Conservation (phyloP, 2,329 filamentous ascomycete genomes). For the Ophiostoma montium region DNA sequence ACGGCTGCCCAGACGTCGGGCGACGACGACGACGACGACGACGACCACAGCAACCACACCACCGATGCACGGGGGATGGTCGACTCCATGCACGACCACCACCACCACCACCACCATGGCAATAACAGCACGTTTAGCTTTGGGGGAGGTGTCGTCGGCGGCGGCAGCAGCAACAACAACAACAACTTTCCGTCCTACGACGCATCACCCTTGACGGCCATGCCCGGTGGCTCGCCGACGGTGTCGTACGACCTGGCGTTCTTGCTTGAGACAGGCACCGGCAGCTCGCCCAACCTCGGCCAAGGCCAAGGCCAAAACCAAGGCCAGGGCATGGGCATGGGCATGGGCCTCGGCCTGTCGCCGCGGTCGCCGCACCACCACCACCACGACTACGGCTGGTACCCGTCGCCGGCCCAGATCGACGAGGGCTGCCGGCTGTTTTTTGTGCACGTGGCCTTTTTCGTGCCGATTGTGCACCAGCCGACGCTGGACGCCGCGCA, state of each 20-base stretch:
- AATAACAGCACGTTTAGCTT: neutral
- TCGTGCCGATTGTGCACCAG: conserved; percentile 24
- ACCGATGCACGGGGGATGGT: too few relatives aligned
- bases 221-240: neutral
- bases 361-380: too few relatives aligned
- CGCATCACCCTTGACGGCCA: neutral
- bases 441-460: conserved; percentile 23
- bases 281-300: too few relatives aligned
- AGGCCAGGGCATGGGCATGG: too few relatives aligned
- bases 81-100: too few relatives aligned
- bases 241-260: neutral
- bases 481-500: conserved; percentile 21
- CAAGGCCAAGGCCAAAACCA: too few relatives aligned
- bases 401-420: conserved; percentile 19
- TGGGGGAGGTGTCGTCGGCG: too few relatives aligned
- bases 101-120: too few relatives aligned
- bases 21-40: neutral
- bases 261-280: too few relatives aligned
- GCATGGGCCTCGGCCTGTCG: conserved; percentile 1
- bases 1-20: neutral
- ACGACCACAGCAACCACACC: neutral
- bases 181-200: neutral
- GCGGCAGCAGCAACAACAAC: too few relatives aligned
- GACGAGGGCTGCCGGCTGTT: conserved; percentile 21
- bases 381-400: conserved; percentile 17